phyloP scores from a whole-genome alignment of 768 basidiomycete species.

The Russula ochroleuca region DNA sequence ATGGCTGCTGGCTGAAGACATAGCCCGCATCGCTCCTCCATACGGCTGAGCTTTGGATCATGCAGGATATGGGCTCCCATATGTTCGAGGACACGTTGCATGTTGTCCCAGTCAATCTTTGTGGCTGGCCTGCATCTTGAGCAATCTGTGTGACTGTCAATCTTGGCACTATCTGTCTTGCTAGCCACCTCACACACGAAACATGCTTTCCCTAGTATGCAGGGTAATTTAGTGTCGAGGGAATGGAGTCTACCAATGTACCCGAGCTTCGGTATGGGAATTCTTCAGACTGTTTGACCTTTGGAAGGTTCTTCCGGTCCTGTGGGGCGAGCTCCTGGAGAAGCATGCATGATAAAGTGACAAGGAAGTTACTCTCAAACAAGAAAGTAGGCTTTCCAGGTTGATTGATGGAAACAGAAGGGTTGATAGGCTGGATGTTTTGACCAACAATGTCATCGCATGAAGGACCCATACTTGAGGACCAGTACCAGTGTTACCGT shows the following conservation, averaged over 20 bases:
- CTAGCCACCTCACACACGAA: too few relatives aligned
- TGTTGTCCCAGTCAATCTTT: neutral
- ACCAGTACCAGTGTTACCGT: too few relatives aligned
- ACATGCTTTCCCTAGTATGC: too few relatives aligned
- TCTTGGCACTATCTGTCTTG: too few relatives aligned
- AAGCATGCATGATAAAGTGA: neutral
- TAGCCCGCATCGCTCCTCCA: too few relatives aligned
- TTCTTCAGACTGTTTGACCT: too few relatives aligned
- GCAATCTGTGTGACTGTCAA: too few relatives aligned
- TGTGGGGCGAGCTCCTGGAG: neutral
- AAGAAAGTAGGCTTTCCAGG: neutral
- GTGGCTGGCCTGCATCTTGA: too few relatives aligned
- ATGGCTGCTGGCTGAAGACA: too few relatives aligned
- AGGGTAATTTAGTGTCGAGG: neutral
- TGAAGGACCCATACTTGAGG: neutral
- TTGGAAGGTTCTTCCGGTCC: too few relatives aligned
- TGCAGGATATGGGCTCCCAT: neutral
- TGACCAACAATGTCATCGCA: neutral
- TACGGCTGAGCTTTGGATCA: too few relatives aligned
- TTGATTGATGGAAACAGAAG: neutral
- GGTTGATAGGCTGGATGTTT: neutral
- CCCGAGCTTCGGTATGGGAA: too few relatives aligned
- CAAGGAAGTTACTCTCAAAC: neutral
- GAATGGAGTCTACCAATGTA: neutral
- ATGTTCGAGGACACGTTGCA: neutral